Percentiles rank a stretch among this genome's conserved stretches.
These are phyloP conservation scores for Gastrodia elata DNA, from an alignment of 106 monocot genomes.

Conservation along the genomic window DNA sequence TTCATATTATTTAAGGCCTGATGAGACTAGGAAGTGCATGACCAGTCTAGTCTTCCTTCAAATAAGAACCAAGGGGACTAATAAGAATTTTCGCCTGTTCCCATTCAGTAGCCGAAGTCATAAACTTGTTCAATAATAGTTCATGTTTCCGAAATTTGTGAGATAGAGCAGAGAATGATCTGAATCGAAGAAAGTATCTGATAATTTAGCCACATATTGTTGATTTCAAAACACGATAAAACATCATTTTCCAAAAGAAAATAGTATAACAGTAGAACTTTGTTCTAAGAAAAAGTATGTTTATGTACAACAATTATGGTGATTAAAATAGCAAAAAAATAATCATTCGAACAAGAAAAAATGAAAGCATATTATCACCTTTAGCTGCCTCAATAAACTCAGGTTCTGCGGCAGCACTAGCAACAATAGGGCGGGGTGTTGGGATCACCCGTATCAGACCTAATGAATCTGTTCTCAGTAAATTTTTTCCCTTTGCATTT, in stretches of 20 bases:
- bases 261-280: background rate
- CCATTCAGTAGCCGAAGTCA: background rate
- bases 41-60: background rate
- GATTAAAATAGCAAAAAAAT: background rate
- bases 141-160: background rate
- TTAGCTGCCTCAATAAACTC: constrained; percentile 31
- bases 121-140: background rate
- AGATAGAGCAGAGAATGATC: background rate
- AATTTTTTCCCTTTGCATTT: constrained; percentile 50
- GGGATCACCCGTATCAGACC: constrained; percentile 66
- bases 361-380: constrained; percentile 28
- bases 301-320: background rate
- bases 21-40: background rate
- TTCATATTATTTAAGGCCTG: background rate
- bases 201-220: background rate
- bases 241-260: background rate
- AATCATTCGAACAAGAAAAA: background rate
- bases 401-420: constrained; percentile 20
- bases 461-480: constrained; percentile 46
- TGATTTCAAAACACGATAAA: background rate
- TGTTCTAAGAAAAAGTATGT: background rate
- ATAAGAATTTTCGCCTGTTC: background rate
- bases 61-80: background rate
- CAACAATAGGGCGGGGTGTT: constrained; percentile 59
- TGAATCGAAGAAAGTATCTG: background rate